Base-by-base conservation (phyloP, 192 early-diverging fungal species). In the Haplosporangium gracile region DNA sequence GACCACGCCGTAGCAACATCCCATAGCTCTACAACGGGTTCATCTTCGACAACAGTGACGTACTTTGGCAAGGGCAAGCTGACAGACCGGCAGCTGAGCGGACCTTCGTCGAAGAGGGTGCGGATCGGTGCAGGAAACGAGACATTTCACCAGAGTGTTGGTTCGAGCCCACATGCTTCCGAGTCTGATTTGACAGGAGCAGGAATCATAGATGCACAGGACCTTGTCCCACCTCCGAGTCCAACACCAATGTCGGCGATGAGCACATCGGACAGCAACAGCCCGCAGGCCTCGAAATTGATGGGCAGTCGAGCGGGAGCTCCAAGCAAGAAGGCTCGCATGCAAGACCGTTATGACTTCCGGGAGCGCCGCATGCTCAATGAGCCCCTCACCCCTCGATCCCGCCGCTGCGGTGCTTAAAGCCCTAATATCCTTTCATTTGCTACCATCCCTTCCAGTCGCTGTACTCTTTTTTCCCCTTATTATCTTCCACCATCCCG, bases 31-130 rank as follows among this genome's bases (percentile, higher is more conserved):
- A 36, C 42, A 11, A 0, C 76, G 69, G 5, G 6, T 10, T 15
- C 76, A 34, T 32, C 40, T 7, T 11, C 68, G 18, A 5, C 76
- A 70, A 24, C 71, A 29, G 29, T 72, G 9, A 15, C 72, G 3
- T 83, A 83, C 40, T 72, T 32, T 16, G 82, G 82, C 47, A 83
- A 83, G 68, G 82, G 82, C 72, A 83, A 83, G 68, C 20, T 83
- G 63, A 83, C 82, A 3, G 82, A 83, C 39, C 82, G 82, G 1
- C 82, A 78, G 26, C 32, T 83, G 26, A 69, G 76, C 60, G 82
- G 75, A 26, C 81, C 81, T 1, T 70, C 70, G 13, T 77, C 77
- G 9, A 83, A 83, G 65, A 60, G 77, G 6, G 40, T 63, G 29
- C 76, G 82, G 4, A 11, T 78, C 7, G 13, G 26, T 63, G 60